Evolutionary conservation across 129 eudicot species (phyloP).

Genomic region (Chrysanthemum seticuspe): DNA sequence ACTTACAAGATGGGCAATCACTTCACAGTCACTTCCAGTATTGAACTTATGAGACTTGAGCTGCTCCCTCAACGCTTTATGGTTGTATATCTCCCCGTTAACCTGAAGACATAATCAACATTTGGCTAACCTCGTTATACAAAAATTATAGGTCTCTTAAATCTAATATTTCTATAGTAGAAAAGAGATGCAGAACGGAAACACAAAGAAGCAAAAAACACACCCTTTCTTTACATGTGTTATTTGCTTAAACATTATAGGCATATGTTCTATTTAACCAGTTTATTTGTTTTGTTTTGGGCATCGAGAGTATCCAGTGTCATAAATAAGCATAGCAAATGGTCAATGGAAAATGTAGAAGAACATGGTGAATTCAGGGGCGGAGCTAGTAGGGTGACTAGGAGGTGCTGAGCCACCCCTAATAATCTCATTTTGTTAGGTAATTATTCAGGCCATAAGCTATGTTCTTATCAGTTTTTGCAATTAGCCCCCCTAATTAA

Average conservation of each 20-base stretch:
- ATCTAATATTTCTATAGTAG: not conserved
- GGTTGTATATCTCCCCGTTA: constrained; percentile 98
- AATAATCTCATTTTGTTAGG: too few relatives aligned
- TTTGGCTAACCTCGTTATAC: constrained; percentile 5
- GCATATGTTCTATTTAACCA: not conserved
- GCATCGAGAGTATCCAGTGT: too few relatives aligned
- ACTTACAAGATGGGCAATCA: constrained; percentile 97
- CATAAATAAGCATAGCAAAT: too few relatives aligned
- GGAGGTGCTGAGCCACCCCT: too few relatives aligned
- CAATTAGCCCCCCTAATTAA: too few relatives aligned
- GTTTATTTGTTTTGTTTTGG: not conserved
- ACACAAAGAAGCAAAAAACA: not conserved
- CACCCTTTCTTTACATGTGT: not conserved
- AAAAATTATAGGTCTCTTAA: constrained; percentile 19
- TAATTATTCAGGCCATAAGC: too few relatives aligned
- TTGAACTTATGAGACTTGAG: constrained; percentile 76
- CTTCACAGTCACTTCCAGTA: constrained; percentile 96
- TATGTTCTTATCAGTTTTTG: too few relatives aligned
- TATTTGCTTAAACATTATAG: not conserved
- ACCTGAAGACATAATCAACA: constrained; percentile 48
- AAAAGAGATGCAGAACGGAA: not conserved
- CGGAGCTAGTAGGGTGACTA: too few relatives aligned
- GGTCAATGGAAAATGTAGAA: too few relatives aligned
- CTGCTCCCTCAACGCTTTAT: constrained; percentile 64
- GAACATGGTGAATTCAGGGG: too few relatives aligned